These are phyloP conservation scores for Cantharellus anzutake DNA, from an alignment of 768 basidiomycete genomes.

Conservation along the genomic window DNA sequence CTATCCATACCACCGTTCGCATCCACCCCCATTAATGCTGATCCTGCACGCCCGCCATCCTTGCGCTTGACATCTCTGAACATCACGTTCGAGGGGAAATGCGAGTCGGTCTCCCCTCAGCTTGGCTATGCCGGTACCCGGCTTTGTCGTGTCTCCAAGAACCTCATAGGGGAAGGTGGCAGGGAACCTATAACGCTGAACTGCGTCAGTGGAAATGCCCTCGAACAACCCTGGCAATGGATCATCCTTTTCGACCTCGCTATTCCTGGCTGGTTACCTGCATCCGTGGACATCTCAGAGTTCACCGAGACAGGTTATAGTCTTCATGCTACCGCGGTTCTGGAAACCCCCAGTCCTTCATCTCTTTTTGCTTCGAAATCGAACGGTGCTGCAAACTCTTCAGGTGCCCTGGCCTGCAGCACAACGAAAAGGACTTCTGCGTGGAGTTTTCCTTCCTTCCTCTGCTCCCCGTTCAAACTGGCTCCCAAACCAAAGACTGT, in stretches of 20 bases:
- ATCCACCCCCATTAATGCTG: conserved; percentile 20
- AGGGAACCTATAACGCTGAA: conserved; percentile 11
- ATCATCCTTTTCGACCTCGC: conserved; percentile 63
- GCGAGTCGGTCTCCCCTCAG: conserved; percentile 44
- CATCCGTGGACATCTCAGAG: conserved; percentile 11
- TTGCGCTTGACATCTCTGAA: conserved; percentile 44
- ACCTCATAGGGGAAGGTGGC: conserved; percentile 26
- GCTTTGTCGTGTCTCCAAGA: conserved; percentile 44
- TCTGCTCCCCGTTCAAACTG: not conserved
- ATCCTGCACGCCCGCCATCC: conserved; percentile 2
- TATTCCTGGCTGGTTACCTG: conserved; percentile 82
- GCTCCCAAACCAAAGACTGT: conserved; percentile 23
- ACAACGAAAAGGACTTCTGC: not conserved
- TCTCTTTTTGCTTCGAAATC: not conserved
- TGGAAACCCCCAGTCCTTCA: conserved; percentile 22
- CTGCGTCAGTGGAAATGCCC: conserved; percentile 27
- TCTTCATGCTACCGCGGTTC: conserved; percentile 47
- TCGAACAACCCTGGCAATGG: conserved; percentile 38
- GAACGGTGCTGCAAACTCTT: not conserved
- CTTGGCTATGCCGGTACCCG: conserved; percentile 53
- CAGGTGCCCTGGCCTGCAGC: not conserved
- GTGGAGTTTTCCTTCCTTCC: not conserved
- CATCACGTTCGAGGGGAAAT: conserved; percentile 73
- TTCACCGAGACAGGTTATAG: conserved; percentile 41
- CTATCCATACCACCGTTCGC: conserved; percentile 38